Base-by-base conservation (phyloP, 2,329 filamentous ascomycete genomes). In the Phialocephala sp. region DNA sequence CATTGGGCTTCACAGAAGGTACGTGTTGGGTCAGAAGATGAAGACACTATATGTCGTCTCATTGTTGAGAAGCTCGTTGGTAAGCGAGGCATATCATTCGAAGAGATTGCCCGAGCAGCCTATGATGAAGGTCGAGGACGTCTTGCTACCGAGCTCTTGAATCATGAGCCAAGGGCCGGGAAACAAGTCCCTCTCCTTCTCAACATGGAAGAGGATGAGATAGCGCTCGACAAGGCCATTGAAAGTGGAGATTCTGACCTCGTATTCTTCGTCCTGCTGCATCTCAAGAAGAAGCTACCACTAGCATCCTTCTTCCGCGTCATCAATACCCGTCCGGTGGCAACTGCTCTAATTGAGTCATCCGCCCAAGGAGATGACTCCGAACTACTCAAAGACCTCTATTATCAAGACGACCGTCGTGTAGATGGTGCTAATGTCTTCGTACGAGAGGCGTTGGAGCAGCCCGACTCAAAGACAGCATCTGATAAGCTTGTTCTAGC, bases 1-100 rank as follows among this genome's bases (percentile, higher is more conserved):
- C 94, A 97, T 76, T 99, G 95, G 95, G 95, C 95, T 1, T 94
- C 91, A 20, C 90, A 95, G 75, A 99, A 98, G 77, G 94, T 98
- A 4, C 91, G 93, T 32, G 82, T 91, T 2, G 94, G 94, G 0
- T 85, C 88, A 0, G 93, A 93, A 69, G 90, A 97, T 67, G 95
- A 98, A 74, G 93, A 97, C 55, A 88, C 89, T 0, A 92, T 97
- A 50, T 97, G 94, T 77, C 87, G 88, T 37, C 83, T 94, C 60
- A 92, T 99, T 15, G 94, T 98, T 11, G 89, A 93, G 71, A 92
- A 93, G 73, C 84, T 99, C 0, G 87, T 91, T 0, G 93, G 92
- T 41, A 97, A 97, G 75, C 89, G 91, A 0, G 95, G 94, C 1
- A 95, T 99, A 64, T 98, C 94, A 0, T 99, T 98, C 72, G 94